Conservation (phyloP, 2,329 filamentous ascomycete genomes). For the Graphiopsis chlorocephala region DNA sequence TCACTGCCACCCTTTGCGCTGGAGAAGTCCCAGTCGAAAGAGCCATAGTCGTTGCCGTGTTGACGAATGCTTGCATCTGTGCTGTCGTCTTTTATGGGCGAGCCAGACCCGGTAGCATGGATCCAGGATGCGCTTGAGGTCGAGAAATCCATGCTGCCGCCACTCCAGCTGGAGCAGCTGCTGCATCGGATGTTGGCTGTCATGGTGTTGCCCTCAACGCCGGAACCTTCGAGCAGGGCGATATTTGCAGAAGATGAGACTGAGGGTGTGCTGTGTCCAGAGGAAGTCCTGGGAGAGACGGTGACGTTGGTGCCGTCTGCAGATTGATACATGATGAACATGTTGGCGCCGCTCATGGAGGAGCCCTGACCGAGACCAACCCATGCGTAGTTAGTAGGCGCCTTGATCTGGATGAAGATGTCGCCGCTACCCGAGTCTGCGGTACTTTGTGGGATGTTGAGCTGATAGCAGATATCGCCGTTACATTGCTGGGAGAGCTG, state of each 20-base stretch:
- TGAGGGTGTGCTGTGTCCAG: constrained; percentile 44
- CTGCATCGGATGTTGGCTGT: constrained; percentile 56
- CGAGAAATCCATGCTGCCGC: constrained; percentile 52
- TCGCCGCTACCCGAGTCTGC: constrained; percentile 52
- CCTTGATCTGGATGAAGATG: constrained; percentile 58
- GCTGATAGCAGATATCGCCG: constrained; percentile 45
- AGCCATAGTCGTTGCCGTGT: constrained; percentile 39
- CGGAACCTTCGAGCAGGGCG: constrained; percentile 52
- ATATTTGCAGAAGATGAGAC: constrained; percentile 44
- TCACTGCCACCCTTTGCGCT: constrained; percentile 50
- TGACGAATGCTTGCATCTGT: constrained; percentile 42
- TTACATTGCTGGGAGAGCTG: constrained; percentile 18
- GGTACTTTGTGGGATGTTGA: constrained; percentile 56
- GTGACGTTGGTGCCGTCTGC: constrained; percentile 55
- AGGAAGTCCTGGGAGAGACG: constrained; percentile 51
- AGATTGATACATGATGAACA: constrained; percentile 59
- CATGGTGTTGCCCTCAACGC: constrained; percentile 53
- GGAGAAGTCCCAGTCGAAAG: constrained; percentile 49
- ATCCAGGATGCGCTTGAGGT: constrained; percentile 49
- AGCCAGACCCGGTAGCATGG: constrained; percentile 47
- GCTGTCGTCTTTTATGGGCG: constrained; percentile 48
- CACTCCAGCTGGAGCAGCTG: constrained; percentile 53
- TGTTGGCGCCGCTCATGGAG: constrained; percentile 55
- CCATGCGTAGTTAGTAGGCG: constrained; percentile 53
- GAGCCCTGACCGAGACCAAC: constrained; percentile 56